These are phyloP conservation scores for Auxenochlorella pyrenoidosa DNA, from an alignment of 139 green algal genomes.

Conservation along the genomic window DNA sequence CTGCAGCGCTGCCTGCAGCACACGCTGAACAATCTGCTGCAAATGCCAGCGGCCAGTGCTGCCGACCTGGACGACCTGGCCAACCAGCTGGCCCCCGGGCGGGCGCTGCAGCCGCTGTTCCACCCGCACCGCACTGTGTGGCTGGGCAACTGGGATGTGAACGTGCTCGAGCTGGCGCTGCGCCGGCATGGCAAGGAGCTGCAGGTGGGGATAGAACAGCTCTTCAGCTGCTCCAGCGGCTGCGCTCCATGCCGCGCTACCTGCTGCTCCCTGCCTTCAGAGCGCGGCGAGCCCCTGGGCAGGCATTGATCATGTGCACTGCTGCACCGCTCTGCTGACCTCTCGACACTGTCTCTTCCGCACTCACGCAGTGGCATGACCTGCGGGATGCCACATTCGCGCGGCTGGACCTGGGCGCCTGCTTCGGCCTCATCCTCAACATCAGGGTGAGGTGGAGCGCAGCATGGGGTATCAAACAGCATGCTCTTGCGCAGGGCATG, in stretches of 20 bases:
- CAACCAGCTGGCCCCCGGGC: constrained; percentile 29
- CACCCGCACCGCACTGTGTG: constrained; percentile 40
- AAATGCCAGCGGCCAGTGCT: constrained; percentile 2
- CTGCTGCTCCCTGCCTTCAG: not conserved
- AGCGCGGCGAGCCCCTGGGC: no score
- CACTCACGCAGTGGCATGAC: constrained; percentile 2
- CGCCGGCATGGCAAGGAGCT: constrained; percentile 32
- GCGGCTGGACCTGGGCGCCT: not conserved
- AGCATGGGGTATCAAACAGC: no score
- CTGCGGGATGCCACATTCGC: not conserved
- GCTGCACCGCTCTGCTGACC: no score
- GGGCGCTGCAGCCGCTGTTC: constrained; percentile 1
- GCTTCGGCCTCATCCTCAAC: constrained; percentile 20
- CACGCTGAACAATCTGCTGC: constrained; percentile 63
- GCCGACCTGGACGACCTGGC: constrained; percentile 46
- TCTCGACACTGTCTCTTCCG: not conserved
- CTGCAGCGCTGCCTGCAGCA: constrained; percentile 63
- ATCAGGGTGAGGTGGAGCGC: not conserved
- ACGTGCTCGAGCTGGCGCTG: constrained; percentile 55
- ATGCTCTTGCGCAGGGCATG: no score
- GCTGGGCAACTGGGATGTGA: constrained; percentile 62
- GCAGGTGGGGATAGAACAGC: no score
- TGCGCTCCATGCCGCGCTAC: not conserved
- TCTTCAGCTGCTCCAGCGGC: not conserved
- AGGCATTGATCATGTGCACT: no score